phyloP scores from a whole-genome alignment of 2,329 filamentous ascomycete species.

The Berkeleyomyces rouxiae region DNA sequence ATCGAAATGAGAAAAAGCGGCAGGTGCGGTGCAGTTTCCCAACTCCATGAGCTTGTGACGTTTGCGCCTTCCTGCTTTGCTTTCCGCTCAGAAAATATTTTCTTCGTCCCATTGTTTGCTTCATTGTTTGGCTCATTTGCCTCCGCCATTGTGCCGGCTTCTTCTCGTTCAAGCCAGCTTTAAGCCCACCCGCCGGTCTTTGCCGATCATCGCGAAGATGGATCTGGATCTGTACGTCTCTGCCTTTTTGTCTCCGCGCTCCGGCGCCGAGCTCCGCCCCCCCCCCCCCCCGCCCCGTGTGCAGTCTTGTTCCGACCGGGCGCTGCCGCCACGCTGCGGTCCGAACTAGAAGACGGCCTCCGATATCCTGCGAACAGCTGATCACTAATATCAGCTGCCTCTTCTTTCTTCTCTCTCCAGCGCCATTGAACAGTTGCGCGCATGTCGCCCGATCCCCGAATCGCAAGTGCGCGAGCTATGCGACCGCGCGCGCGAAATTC shows the following conservation, averaged over 20 bases:
- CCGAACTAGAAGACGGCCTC: neutral
- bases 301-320: neutral
- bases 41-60: neutral
- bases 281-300: neutral
- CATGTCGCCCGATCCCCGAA: constrained; percentile 91
- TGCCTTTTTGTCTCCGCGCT: neutral
- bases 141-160: neutral
- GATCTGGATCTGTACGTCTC: constrained; percentile 69
- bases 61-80: neutral
- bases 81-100: neutral
- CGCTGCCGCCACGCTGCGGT: neutral
- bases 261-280: neutral
- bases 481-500: constrained; percentile 86
- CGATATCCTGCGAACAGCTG: neutral
- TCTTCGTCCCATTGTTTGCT: neutral
- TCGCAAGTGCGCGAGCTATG: constrained; percentile 89
- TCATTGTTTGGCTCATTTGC: neutral
- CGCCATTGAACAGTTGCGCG: constrained; percentile 86
- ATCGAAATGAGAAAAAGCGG: neutral
- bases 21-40: neutral
- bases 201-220: constrained; percentile 33
- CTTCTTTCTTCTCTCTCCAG: constrained; percentile 29
- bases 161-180: neutral
- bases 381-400: neutral
- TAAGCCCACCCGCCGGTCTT: neutral